Evolutionary conservation across 805 yeast genomes (phyloP), one percentile per base, ranked within the genome.

Genomic region (Teunomyces funiuensis): DNA sequence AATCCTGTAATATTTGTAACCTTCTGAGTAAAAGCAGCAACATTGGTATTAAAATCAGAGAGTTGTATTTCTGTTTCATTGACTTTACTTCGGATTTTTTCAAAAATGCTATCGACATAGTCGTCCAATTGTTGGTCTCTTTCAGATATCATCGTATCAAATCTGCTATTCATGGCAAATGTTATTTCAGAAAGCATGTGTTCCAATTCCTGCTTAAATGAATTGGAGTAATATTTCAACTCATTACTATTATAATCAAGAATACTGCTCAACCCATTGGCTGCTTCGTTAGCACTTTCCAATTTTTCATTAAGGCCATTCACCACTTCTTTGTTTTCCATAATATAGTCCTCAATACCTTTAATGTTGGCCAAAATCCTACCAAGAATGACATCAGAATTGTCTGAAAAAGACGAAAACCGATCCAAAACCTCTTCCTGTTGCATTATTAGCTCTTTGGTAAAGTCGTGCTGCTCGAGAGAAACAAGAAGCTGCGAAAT

Each of bases 1-100:
- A 31, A 31, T n/a, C 15, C 34, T n/a, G 34, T 31, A 2, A 34
- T 10, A 22, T 22, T 25, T 10, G 28, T 34, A 14, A 36, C n/a
- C 15, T 19, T 20, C 17, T 15, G 19, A 13, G 22, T 28, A 28
- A 18, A 28, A 8, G 10, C 11, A n/a, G 36, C 37, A 10, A 41
- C 25, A 15, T 36, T 37, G 14, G 33, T 17, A 19, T 41, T 28
- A 18, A 37, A 31, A 11, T 16, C 26, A 5, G 10, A 31, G 9
- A 41, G 11, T 9, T 25, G 16, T 11, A n/a, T 3, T 25, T 30
- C 29, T 13, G 37, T 27, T 31, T 31, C 34, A 27, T 31, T 37
- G 10, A 37, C 27, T 23, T 19, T 28, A 9, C 7, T 16, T 9
- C 30, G 22, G 13, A 42, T n/a, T 9, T 19, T 20, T 5, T 22